Evolutionary conservation across 176 grass and related monocot species (phyloP).

Genomic region (Bothriochloa decipiens): DNA sequence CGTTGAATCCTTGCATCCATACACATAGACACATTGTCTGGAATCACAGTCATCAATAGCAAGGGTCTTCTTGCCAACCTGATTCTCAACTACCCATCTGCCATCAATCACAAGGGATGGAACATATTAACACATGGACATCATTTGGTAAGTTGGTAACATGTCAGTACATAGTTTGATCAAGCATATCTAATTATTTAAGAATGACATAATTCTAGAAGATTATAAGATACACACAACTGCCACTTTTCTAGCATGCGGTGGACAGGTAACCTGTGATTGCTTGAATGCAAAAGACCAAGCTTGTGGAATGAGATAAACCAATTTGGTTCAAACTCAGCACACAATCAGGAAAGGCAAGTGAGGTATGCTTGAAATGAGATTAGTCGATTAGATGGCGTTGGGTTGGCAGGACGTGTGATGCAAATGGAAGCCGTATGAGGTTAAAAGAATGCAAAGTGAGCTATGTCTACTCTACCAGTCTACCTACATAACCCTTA

Average conservation of each 20-base stretch:
- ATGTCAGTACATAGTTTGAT: neutral
- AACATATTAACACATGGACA: neutral
- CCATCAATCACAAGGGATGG: neutral
- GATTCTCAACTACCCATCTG: constrained; percentile 97
- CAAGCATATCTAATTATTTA: constrained; percentile 34
- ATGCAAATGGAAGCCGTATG: neutral
- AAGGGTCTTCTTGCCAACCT: constrained; percentile 83
- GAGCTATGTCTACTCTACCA: constrained; percentile 27
- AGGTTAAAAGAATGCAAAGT: neutral
- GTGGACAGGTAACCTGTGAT: neutral
- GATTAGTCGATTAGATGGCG: neutral
- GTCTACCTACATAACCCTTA: constrained; percentile 16
- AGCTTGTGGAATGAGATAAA: neutral
- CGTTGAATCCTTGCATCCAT: constrained; percentile 99
- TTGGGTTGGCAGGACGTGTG: neutral
- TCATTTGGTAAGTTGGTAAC: neutral
- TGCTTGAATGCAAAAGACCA: neutral
- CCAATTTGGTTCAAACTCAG: neutral
- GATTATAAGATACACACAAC: neutral
- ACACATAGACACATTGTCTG: constrained; percentile 89
- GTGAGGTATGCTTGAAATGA: neutral
- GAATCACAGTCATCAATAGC: constrained; percentile 95
- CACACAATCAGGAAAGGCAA: neutral
- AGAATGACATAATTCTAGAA: neutral
- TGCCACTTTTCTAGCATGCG: neutral